Evolutionary conservation across 108 stramenopile species (phyloP), one percentile per base, ranked within the genome.

Genomic region (Bacterosira constricta): DNA sequence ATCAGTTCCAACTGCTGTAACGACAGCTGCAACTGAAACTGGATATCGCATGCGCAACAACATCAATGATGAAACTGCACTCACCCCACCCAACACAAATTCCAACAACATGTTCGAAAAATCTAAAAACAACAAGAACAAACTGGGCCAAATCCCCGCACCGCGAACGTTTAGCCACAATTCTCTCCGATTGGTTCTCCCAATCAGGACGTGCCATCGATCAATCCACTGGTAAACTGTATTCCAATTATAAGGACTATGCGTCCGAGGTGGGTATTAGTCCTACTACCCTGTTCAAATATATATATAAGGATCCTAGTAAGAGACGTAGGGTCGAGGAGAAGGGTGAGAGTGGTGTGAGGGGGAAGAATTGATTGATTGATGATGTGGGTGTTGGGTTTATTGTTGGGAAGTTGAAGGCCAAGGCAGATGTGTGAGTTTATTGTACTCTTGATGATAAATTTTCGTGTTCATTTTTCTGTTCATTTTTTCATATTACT

Each of bases 111-210:
- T n/a, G n/a, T n/a, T n/a, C n/a, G n/a, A n/a, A n/a, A n/a, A 54
- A 54, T 31, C 53, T 15, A 37, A 66, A 52, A 44, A 47, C 15
- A 34, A 9, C 31, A 26, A 35, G 65, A 5, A 66, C 39, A 35
- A 66, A 66, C 65, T 66, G 65, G 65, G 34, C 51, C 27, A 49
- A 38, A 41, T 42, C 65, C 17, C 65, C 65, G 13, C 65, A 66
- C n/a, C 51, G 52, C 2, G 52, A 66, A 39, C 36, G n/a, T 2
- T 51, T 66, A 1, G 25, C 52, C 4, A 9, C 1, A 4, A 38
- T 53, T 25, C 25, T 66, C 7, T 0, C 23, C 36, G 65, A 41
- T 29, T 66, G 65, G 65, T 30, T 42, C 27, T 17, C 13, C 25
- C n/a, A 20, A 15, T 1, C 8, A 17, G 31, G 1, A 34, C 3